These are phyloP conservation scores for Saitozyma podzolica DNA, from an alignment of 768 basidiomycete species.

Conservation along the genomic window DNA sequence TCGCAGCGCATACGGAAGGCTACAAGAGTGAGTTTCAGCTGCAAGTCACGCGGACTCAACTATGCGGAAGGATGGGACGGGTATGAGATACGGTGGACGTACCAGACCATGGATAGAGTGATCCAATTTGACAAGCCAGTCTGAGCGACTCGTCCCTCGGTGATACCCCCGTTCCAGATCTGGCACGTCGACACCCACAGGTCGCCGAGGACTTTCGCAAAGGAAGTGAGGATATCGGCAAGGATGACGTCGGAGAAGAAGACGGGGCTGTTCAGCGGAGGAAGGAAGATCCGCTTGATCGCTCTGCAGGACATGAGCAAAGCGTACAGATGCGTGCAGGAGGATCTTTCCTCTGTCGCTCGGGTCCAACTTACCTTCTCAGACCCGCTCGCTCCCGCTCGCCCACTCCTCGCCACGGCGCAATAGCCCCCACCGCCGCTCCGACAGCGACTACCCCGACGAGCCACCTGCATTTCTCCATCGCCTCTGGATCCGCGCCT, in stretches of 20 bases:
- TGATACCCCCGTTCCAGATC: conserved; percentile 79
- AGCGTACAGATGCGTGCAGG: background rate
- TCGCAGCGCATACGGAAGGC: conserved; percentile 86
- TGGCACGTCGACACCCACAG: conserved; percentile 84
- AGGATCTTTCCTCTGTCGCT: background rate
- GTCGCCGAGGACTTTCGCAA: conserved; percentile 94
- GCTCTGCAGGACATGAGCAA: conserved; percentile 57
- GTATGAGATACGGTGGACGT: conserved; percentile 22
- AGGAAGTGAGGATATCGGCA: conserved; percentile 94
- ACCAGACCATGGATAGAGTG: conserved; percentile 86
- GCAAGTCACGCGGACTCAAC: background rate
- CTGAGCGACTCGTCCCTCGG: conserved; percentile 65
- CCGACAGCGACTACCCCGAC: conserved; percentile 68
- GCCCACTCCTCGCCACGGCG: conserved; percentile 65
- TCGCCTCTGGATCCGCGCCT: conserved; percentile 60
- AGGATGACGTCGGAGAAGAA: conserved; percentile 90
- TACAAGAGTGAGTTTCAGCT: conserved; percentile 33
- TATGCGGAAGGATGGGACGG: background rate
- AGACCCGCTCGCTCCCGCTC: conserved; percentile 75
- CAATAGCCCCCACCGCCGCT: conserved; percentile 62
- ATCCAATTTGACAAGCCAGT: conserved; percentile 72
- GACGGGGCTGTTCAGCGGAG: conserved; percentile 63
- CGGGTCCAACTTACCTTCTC: conserved; percentile 63
- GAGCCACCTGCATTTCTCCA: conserved; percentile 75
- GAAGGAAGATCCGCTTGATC: conserved; percentile 70